phyloP scores from a whole-genome alignment of 78 protist species.

The Dictyostelium discoideum region dicty_2.7 NC_007088.5:3973501-3974000 shows the following conservation, averaged over 20 bases:
- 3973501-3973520: slow-evolving; percentile 16
- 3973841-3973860: slow-evolving; percentile 84
- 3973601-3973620: slow-evolving; percentile 27
- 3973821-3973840: slow-evolving; percentile 81
- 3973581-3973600: slow-evolving; percentile 39
- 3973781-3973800: slow-evolving; percentile 34
- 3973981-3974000: slow-evolving; percentile 51
- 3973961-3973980: slow-evolving; percentile 44
- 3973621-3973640: background rate
- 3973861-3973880: slow-evolving; percentile 71
- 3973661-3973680: background rate
- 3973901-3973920: slow-evolving; percentile 42
- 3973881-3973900: slow-evolving; percentile 67
- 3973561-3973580: slow-evolving; percentile 33
- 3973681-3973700: background rate
- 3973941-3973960: slow-evolving; percentile 84
- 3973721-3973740: background rate
- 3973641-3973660: slow-evolving; percentile 27
- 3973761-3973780: slow-evolving; percentile 25
- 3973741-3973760: background rate
- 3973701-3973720: background rate
- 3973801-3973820: slow-evolving; percentile 66
- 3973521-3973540: slow-evolving; percentile 9
- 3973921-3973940: slow-evolving; percentile 65
- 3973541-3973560: slow-evolving; percentile 26